These are phyloP conservation scores for Arachis hypogaea DNA, from an alignment of 306 rosid genomes.

Conservation along the genomic window DNA sequence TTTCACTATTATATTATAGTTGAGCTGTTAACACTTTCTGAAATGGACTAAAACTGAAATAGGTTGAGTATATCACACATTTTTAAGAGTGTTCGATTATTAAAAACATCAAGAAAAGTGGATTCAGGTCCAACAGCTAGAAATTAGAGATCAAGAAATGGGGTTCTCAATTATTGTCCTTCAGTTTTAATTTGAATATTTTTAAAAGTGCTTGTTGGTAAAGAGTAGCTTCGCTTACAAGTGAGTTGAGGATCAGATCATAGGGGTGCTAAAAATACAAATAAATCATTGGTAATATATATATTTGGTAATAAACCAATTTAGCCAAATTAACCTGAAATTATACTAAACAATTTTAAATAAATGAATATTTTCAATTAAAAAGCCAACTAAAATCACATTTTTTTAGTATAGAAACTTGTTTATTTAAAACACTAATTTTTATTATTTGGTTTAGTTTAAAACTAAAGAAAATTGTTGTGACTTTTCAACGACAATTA, in stretches of 20 bases:
- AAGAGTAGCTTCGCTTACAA: slow-evolving; percentile 54
- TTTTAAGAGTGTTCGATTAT: not conserved
- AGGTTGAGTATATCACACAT: slow-evolving; percentile 40
- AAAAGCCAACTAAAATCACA: not conserved
- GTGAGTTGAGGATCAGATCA: slow-evolving; percentile 31
- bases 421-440: no score
- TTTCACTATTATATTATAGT: slow-evolving; percentile 32
- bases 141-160: slow-evolving; percentile 19
- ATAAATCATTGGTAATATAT: no score
- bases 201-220: slow-evolving; percentile 28
- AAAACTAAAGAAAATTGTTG: no score
- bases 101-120: slow-evolving; percentile 24
- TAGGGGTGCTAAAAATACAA: not conserved
- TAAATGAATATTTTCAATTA: not conserved
- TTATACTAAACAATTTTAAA: no score
- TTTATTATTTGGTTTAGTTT: no score
- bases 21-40: slow-evolving; percentile 32
- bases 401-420: no score
- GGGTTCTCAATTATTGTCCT: not conserved
- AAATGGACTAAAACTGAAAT: slow-evolving; percentile 24
- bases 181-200: slow-evolving; percentile 17
- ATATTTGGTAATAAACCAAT: no score
- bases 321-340: no score
- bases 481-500: no score
- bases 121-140: slow-evolving; percentile 34